Conservation (phyloP, 2,329 filamentous ascomycete species). For the Xylaria sp. region DNA sequence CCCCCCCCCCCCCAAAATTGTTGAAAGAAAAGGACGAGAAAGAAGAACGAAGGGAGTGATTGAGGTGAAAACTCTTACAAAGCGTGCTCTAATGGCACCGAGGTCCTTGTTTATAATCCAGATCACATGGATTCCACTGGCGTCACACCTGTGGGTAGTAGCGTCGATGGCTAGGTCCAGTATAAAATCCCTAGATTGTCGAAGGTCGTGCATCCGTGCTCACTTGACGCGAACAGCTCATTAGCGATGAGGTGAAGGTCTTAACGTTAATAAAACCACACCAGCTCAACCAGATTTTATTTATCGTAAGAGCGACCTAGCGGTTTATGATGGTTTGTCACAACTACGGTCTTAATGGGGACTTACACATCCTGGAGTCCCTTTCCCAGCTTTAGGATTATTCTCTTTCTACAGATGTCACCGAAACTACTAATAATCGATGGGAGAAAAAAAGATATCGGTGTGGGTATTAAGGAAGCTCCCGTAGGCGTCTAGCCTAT, state of each 20-base stretch:
- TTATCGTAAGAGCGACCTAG: conserved; percentile 54
- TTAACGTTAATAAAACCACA: conserved; percentile 56
- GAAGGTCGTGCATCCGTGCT: conserved; percentile 45
- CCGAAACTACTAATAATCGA: neutral
- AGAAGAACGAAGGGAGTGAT: too few species aligned
- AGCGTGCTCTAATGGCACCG: conserved; percentile 4
- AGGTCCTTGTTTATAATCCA: conserved; percentile 6
- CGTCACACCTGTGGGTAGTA: conserved; percentile 3
- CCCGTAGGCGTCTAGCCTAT: neutral
- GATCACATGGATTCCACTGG: neutral
- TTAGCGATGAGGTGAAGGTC: conserved; percentile 61
- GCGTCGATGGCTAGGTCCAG: conserved; percentile 45
- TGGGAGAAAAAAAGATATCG: neutral
- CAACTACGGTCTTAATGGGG: conserved; percentile 21
- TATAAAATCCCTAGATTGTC: conserved; percentile 39
- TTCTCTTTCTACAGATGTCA: neutral
- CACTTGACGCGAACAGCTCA: conserved; percentile 62
- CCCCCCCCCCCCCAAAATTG: too few species aligned
- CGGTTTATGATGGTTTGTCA: conserved; percentile 61
- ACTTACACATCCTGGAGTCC: neutral
- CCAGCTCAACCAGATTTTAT: conserved; percentile 49
- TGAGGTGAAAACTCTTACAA: too few species aligned
- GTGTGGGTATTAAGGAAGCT: neutral
- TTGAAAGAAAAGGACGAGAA: too few species aligned
- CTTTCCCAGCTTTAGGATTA: neutral